These are phyloP conservation scores for Perkinsus olseni DNA, from an alignment of 169 alveolate genomes.

Conservation along the genomic window DNA sequence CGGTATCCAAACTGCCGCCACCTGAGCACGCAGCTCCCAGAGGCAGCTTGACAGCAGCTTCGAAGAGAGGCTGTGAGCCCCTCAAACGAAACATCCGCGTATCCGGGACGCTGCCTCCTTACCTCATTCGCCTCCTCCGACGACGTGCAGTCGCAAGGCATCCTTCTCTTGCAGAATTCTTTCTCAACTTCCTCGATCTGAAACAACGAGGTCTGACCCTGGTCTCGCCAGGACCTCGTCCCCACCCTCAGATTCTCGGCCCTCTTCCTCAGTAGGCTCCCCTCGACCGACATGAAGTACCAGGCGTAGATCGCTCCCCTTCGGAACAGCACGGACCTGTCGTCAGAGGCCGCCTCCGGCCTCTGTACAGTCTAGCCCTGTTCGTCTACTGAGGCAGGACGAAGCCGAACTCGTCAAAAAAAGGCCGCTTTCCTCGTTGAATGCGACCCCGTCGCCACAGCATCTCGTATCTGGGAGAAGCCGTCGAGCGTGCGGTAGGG, in stretches of 20 bases:
- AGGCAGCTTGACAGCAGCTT: neutral
- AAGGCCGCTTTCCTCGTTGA: neutral
- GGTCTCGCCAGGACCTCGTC: neutral
- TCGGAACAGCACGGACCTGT: neutral
- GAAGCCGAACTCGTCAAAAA: neutral
- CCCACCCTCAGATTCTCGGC: neutral
- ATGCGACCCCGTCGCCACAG: neutral
- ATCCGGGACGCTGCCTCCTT: too few relatives aligned
- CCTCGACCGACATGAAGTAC: neutral
- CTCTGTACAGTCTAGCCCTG: neutral
- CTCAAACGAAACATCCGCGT: too few relatives aligned
- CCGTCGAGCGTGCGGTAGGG: too few relatives aligned
- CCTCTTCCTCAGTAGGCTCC: neutral
- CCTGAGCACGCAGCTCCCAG: neutral
- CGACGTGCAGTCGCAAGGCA: too few relatives aligned
- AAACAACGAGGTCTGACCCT: neutral
- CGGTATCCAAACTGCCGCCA: neutral
- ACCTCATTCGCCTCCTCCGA: neutral
- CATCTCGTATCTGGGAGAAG: neutral
- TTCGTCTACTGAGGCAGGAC: neutral
- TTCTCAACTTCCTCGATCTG: neutral
- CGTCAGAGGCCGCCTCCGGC: neutral
- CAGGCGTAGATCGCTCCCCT: neutral
- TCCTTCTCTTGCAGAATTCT: neutral
- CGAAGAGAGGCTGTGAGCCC: too few relatives aligned